These are phyloP conservation scores for Tricharina praecox DNA, from an alignment of 495 filamentous ascomycete species.

Conservation along the genomic window DNA sequence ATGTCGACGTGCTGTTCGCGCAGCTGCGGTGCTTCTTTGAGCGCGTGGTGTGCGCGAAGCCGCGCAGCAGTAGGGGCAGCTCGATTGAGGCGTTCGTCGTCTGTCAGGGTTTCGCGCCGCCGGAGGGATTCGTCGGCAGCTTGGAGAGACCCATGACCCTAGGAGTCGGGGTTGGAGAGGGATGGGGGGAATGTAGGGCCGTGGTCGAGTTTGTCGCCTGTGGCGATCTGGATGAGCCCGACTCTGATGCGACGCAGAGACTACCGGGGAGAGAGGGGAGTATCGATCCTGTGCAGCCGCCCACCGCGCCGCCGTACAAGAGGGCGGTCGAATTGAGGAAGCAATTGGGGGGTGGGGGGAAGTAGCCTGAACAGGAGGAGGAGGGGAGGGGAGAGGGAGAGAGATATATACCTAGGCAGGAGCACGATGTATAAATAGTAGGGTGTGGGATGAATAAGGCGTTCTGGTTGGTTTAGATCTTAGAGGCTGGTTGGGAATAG, in stretches of 20 bases:
- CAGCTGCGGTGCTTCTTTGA: slow-evolving; percentile 84
- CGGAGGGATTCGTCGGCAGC: slow-evolving; percentile 44
- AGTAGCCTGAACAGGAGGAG: too few species aligned
- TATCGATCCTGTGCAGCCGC: slow-evolving; percentile 87
- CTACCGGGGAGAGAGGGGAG: slow-evolving; percentile 62
- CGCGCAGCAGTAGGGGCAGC: slow-evolving; percentile 77
- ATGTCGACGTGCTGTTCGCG: slow-evolving; percentile 81
- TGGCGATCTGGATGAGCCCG: slow-evolving; percentile 83
- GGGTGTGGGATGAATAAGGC: too few species aligned
- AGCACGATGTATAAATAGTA: too few species aligned
- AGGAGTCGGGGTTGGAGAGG: slow-evolving; percentile 36
- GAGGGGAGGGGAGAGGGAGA: too few species aligned
- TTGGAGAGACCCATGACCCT: slow-evolving; percentile 49
- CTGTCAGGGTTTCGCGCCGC: slow-evolving; percentile 66
- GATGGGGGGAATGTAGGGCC: slow-evolving; percentile 50
- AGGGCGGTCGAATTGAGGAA: slow-evolving; percentile 64
- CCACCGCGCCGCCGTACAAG: slow-evolving; percentile 89
- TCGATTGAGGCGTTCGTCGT: slow-evolving; percentile 94
- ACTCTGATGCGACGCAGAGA: slow-evolving; percentile 84
- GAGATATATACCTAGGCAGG: too few species aligned
- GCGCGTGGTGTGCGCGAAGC: slow-evolving; percentile 77
- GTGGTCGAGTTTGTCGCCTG: slow-evolving; percentile 91
- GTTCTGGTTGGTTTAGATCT: too few species aligned
- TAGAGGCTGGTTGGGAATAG: too few species aligned
- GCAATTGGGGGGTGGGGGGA: slow-evolving; percentile 15